phyloP scores from a whole-genome alignment of 2,329 filamentous ascomycete species.

The Pyrenochaeta sp. region DNA sequence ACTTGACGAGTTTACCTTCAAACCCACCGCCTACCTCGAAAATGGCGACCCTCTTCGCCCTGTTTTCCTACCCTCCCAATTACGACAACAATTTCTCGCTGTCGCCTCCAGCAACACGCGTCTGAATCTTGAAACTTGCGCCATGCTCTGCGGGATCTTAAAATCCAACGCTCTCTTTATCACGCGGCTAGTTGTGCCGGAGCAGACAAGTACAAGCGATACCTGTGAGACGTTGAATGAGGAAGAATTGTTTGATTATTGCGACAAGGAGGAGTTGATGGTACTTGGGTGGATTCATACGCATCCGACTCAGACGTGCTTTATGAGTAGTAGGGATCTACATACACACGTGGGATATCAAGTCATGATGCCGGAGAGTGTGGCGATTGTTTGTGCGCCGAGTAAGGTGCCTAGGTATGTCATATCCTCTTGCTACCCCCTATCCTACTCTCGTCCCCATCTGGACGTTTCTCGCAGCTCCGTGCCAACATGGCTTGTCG shows the following conservation, averaged over 20 bases:
- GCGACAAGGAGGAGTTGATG: slow-evolving; percentile 82
- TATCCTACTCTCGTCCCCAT: too few species aligned
- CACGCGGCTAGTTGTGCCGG: slow-evolving; percentile 85
- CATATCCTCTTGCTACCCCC: neutral
- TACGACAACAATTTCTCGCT: slow-evolving; percentile 78
- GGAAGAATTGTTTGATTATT: slow-evolving; percentile 84
- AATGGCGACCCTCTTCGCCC: slow-evolving; percentile 86
- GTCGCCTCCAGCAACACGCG: slow-evolving; percentile 79
- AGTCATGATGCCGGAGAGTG: slow-evolving; percentile 94
- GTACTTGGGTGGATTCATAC: slow-evolving; percentile 98
- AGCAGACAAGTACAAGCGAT: slow-evolving; percentile 88
- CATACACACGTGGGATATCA: slow-evolving; percentile 96
- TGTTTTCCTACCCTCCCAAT: slow-evolving; percentile 80
- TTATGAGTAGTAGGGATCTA: slow-evolving; percentile 93
- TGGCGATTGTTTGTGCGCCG: slow-evolving; percentile 95
- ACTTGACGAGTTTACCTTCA: slow-evolving; percentile 77
- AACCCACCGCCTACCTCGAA: slow-evolving; percentile 86
- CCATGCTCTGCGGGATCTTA: slow-evolving; percentile 88
- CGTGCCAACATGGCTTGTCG: neutral
- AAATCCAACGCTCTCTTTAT: slow-evolving; percentile 96
- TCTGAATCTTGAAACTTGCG: slow-evolving; percentile 89
- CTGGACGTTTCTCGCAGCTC: neutral
- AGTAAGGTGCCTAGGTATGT: slow-evolving; percentile 77
- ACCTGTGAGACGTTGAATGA: slow-evolving; percentile 96
- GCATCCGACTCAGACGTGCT: slow-evolving; percentile 94